Conservation (phyloP, 805 yeast species). For the Kluyveromyces dobzhanskii region DNA sequence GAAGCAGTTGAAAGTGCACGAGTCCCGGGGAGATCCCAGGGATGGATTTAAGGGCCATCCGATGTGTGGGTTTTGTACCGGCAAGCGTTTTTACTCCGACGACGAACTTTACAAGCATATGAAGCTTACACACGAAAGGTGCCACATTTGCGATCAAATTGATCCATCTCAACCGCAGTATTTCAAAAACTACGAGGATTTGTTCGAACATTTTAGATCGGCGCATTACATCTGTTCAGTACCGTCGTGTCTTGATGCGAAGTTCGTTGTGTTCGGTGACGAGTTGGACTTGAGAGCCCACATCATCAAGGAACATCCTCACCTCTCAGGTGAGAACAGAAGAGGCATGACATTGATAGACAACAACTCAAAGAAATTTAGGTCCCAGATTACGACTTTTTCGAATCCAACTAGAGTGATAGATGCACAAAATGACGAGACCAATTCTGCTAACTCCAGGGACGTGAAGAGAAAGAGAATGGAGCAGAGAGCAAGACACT, state of each 20-base stretch:
- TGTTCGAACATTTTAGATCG: slow-evolving; percentile 64
- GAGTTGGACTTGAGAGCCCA: slow-evolving; percentile 84
- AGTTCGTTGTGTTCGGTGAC: slow-evolving; percentile 85
- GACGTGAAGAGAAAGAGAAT: slow-evolving; percentile 52
- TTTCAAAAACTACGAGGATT: slow-evolving; percentile 65
- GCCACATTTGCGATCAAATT: slow-evolving; percentile 78
- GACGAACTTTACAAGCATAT: slow-evolving; percentile 81
- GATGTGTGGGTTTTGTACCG: slow-evolving; percentile 69
- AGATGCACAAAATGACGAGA: slow-evolving; percentile 17
- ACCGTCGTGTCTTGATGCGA: slow-evolving; percentile 72
- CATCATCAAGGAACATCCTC: slow-evolving; percentile 74
- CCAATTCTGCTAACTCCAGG: slow-evolving; percentile 33
- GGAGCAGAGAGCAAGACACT: slow-evolving; percentile 80
- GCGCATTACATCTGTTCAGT: slow-evolving; percentile 75
- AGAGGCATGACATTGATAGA: slow-evolving; percentile 21
- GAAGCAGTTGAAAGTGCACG: slow-evolving; percentile 61
- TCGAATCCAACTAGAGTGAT: slow-evolving; percentile 25
- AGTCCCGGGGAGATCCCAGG: slow-evolving; percentile 55
- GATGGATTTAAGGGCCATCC: slow-evolving; percentile 87
- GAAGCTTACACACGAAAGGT: slow-evolving; percentile 76
- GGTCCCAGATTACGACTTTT: slow-evolving; percentile 59
- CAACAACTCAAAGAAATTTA: slow-evolving; percentile 34
- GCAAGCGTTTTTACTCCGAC: slow-evolving; percentile 71
- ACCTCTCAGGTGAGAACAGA: slow-evolving; percentile 38
- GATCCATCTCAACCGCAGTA: slow-evolving; percentile 59